phyloP scores from a whole-genome alignment of 1,284 basidiomycete genomes.

The Bjerkandera adusta region DNA sequence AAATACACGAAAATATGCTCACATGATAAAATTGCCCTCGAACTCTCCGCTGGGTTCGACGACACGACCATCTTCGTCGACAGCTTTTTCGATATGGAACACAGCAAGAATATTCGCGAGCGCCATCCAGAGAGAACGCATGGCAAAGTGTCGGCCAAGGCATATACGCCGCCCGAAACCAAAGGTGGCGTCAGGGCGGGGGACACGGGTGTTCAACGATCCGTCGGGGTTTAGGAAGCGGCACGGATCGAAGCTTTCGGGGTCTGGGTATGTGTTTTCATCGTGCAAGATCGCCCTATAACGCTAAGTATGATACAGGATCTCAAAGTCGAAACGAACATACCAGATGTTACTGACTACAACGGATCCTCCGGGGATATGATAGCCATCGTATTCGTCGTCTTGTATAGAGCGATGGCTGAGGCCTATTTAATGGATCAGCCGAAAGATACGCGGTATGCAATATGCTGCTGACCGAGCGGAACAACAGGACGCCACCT shows the following conservation, averaged over 20 bases:
- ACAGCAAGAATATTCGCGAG: slow-evolving; percentile 20
- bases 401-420: background rate
- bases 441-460: background rate
- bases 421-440: background rate
- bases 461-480: background rate
- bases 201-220: background rate
- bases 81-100: slow-evolving; percentile 16
- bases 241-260: slow-evolving; percentile 19
- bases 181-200: slow-evolving; percentile 4
- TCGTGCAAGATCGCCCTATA: slow-evolving; percentile 14
- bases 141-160: slow-evolving; percentile 15
- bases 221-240: slow-evolving; percentile 10
- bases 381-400: slow-evolving; percentile 11
- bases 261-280: slow-evolving; percentile 16
- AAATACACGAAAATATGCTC: background rate
- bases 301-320: slow-evolving; percentile 14
- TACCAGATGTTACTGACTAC: slow-evolving; percentile 11
- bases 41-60: slow-evolving; percentile 1
- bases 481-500: slow-evolving; percentile 6
- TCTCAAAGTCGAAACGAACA: background rate
- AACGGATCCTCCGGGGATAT: slow-evolving; percentile 10
- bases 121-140: slow-evolving; percentile 19
- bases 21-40: background rate
- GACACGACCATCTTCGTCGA: slow-evolving; percentile 8
- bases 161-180: slow-evolving; percentile 11